A percentile compares a stretch with the other conserved stretches of the same genome.
Evolutionary conservation across 805 yeast species (phyloP).

Genomic region (Lachancea cidri): DNA sequence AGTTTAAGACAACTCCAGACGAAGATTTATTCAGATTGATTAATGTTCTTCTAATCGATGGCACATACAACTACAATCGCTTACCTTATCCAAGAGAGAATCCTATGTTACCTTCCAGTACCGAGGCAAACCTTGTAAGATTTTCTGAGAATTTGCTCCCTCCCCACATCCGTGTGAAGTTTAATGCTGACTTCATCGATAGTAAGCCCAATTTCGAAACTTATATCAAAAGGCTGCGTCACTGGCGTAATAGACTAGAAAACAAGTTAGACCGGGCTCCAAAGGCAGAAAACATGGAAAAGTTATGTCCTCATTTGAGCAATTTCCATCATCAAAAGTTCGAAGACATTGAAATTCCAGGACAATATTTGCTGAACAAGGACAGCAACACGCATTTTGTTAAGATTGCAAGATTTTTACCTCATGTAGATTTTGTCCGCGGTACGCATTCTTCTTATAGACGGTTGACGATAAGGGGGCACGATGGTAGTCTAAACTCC

Average conservation of each 20-base stretch:
- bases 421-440: slow-evolving; percentile 80
- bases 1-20: slow-evolving; percentile 90
- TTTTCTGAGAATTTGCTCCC: slow-evolving; percentile 94
- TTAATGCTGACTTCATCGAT: slow-evolving; percentile 84
- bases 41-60: slow-evolving; percentile 88
- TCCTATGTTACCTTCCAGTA: slow-evolving; percentile 82
- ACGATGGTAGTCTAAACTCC: slow-evolving; percentile 85
- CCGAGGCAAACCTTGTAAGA: slow-evolving; percentile 80
- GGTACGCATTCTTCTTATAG: slow-evolving; percentile 89
- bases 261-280: slow-evolving; percentile 85
- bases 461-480: slow-evolving; percentile 83
- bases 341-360: slow-evolving; percentile 96
- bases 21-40: slow-evolving; percentile 94
- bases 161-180: slow-evolving; percentile 79
- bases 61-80: slow-evolving; percentile 83
- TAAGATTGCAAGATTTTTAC: slow-evolving; percentile 88
- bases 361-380: slow-evolving; percentile 84
- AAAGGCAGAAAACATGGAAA: slow-evolving; percentile 74
- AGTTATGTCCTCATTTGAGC: slow-evolving; percentile 88
- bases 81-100: slow-evolving; percentile 83
- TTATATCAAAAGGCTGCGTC: slow-evolving; percentile 74
- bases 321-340: slow-evolving; percentile 98
- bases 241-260: slow-evolving; percentile 91
- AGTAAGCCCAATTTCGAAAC: slow-evolving; percentile 85
- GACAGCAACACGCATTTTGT: slow-evolving; percentile 88